These are phyloP conservation scores for Trichoderma afroharzianum DNA, from an alignment of 2,329 filamentous ascomycete genomes.

Conservation along the genomic window DNA sequence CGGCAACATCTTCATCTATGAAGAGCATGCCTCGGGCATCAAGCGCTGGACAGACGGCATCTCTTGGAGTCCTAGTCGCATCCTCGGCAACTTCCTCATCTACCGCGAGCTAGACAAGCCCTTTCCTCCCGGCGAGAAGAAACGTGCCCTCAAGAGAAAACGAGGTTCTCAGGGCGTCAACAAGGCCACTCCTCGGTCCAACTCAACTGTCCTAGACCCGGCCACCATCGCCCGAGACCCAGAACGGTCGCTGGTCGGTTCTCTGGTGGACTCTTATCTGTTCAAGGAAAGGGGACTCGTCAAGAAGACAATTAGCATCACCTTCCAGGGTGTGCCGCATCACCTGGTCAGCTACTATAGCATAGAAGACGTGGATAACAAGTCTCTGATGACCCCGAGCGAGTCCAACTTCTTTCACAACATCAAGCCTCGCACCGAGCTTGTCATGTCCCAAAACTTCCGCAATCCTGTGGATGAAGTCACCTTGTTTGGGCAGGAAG, in stretches of 20 bases:
- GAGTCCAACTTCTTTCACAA: conserved; percentile 38
- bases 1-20: conserved; percentile 86
- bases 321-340: conserved; percentile 69
- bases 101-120: conserved; percentile 78
- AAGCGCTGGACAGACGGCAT: conserved; percentile 93
- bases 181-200: conserved; percentile 33
- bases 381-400: conserved; percentile 56
- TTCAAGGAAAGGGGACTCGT: conserved; percentile 81
- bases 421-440: conserved; percentile 53
- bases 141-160: conserved; percentile 72
- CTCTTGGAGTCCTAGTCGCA: conserved; percentile 85
- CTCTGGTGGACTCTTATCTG: conserved; percentile 81
- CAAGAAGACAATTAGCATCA: conserved; percentile 90
- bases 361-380: conserved; percentile 69
- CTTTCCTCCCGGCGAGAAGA: conserved; percentile 80
- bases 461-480: conserved; percentile 61
- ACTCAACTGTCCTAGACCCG: conserved; percentile 17
- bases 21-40: conserved; percentile 85
- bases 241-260: conserved; percentile 62
- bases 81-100: conserved; percentile 79
- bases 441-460: conserved; percentile 63
- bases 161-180: conserved; percentile 32
- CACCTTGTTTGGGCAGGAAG: background rate
- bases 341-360: conserved; percentile 89
- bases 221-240: conserved; percentile 27